Evolutionary conservation across 2,329 filamentous ascomycete genomes (phyloP).

Genomic region (Aspergillus novoparasiticus): DNA sequence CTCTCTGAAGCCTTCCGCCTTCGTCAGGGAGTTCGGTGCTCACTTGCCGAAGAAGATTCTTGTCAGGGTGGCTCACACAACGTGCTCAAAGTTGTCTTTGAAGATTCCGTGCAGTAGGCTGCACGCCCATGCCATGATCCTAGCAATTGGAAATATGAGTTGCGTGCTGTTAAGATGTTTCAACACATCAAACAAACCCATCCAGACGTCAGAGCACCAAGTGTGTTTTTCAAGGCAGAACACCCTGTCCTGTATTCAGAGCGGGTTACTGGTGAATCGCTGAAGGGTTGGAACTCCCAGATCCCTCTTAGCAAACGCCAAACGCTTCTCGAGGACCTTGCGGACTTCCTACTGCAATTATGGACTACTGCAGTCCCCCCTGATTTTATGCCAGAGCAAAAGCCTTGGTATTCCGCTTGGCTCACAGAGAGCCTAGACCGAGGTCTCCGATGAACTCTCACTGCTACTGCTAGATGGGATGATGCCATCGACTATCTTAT

Average conservation of each 20-base stretch:
- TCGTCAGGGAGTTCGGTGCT: background rate
- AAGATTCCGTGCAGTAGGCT: slow-evolving; percentile 3
- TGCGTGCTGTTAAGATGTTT: background rate
- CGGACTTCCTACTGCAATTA: slow-evolving; percentile 16
- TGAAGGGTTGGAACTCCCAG: background rate
- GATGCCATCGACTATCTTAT: slow-evolving; percentile 21
- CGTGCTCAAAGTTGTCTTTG: slow-evolving; percentile 1
- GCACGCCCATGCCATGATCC: background rate
- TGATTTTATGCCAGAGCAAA: background rate
- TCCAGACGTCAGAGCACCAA: background rate
- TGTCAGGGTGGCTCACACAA: background rate
- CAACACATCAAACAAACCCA: background rate
- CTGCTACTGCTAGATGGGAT: slow-evolving; percentile 17
- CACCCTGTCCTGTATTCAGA: background rate
- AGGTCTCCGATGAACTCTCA: slow-evolving; percentile 17
- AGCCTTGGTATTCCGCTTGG: slow-evolving; percentile 13
- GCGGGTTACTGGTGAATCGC: background rate
- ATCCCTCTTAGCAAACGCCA: background rate
- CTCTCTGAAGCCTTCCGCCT: slow-evolving; percentile 4
- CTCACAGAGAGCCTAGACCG: slow-evolving; percentile 17
- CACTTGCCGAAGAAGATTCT: background rate
- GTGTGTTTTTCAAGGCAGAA: background rate
- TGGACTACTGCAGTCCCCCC: slow-evolving; percentile 11
- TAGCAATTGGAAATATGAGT: background rate
- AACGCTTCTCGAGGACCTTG: slow-evolving; percentile 1